Base-by-base conservation (phyloP, 805 yeast genomes). In the Starmera pachycereana region DNA sequence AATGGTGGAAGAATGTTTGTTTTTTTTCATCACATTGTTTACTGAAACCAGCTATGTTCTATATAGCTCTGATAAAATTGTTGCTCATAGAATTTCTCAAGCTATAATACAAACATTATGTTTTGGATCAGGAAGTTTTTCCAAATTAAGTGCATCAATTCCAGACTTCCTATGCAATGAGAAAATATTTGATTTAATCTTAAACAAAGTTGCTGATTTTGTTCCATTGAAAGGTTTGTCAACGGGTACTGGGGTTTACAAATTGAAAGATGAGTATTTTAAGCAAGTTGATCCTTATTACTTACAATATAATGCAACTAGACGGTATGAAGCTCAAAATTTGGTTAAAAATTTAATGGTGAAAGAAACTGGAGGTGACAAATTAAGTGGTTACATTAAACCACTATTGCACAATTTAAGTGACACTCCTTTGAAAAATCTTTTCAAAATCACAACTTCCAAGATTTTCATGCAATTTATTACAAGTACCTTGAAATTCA, bases 61-160 rank as follows among this genome's bases (percentile, higher is more conserved):
- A 29, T 65, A 62, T 25, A 76, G 78, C 11, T 54, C 65, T 2
- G 68, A 68, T 6, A 74, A 69, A 10, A 66, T 76, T 1, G 66
- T 66, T 10, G 72, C 72, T 41, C 56, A 60, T 12, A 66, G 78
- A 38, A 70, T 87, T 27, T 66, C 64, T 42, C 69, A 73, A 34
- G 96, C 89, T 49, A 76, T 90, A n/a, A 67, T 87, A 18, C 97
- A 92, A 52, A 71, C 77, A 3, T 64, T 90, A n/a, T 79, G 94
- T 46, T 84, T 86, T 63, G 77, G 78, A 28, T 79, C 82, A 2
- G 63, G 78, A 65, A 68, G 77, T 18, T 89, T 79, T 53, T 74
- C 92, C 4, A 83, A 83, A 41, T 60, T 92, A 14, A 70, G 80
- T 42, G 62, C 74, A 3, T 72, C 69, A 12, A 70, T 88, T 3